Evolutionary conservation across 2,329 filamentous ascomycete genomes (phyloP).

Genomic region (Aspergillus spinulosporus): DNA sequence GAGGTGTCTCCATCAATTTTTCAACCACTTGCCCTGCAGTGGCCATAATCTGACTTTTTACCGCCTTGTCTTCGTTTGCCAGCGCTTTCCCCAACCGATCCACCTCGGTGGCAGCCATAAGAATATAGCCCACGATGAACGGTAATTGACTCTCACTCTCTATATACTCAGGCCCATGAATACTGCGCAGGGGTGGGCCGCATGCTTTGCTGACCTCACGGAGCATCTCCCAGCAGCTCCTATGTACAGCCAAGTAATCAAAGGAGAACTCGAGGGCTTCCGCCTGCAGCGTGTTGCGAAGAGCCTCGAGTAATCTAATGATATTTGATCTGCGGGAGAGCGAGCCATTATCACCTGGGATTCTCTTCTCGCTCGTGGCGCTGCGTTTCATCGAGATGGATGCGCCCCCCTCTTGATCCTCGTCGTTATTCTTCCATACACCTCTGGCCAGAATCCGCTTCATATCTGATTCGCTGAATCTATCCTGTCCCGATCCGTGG

Average conservation of each 20-base stretch:
- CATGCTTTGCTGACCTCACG: conserved; percentile 32
- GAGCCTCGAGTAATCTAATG: conserved; percentile 28
- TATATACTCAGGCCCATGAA: conserved; percentile 40
- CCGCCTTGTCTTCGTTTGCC: not conserved
- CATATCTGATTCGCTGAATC: conserved; percentile 23
- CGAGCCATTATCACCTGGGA: not conserved
- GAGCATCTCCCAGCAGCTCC: conserved; percentile 44
- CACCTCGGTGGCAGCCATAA: conserved; percentile 31
- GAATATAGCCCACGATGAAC: conserved; percentile 44
- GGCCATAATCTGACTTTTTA: not conserved
- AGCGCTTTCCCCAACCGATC: not conserved
- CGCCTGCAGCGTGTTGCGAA: conserved; percentile 37
- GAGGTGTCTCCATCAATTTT: not conserved
- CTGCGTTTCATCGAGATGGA: not conserved
- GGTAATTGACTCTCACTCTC: conserved; percentile 44
- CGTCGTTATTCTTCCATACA: not conserved
- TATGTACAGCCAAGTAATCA: conserved; percentile 47
- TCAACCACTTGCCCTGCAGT: not conserved
- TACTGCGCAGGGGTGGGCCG: conserved; percentile 32
- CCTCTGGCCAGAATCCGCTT: not conserved
- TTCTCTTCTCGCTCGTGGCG: too few species aligned
- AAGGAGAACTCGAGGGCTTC: conserved; percentile 43
- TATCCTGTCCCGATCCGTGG: conserved; percentile 17
- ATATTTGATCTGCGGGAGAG: conserved; percentile 10
- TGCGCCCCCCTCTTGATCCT: not conserved